A percentile compares a stretch with the other conserved stretches of the same genome.
phyloP scores from a whole-genome alignment of 75 land plant species.

The Sequoiadendron giganteum region DNA sequence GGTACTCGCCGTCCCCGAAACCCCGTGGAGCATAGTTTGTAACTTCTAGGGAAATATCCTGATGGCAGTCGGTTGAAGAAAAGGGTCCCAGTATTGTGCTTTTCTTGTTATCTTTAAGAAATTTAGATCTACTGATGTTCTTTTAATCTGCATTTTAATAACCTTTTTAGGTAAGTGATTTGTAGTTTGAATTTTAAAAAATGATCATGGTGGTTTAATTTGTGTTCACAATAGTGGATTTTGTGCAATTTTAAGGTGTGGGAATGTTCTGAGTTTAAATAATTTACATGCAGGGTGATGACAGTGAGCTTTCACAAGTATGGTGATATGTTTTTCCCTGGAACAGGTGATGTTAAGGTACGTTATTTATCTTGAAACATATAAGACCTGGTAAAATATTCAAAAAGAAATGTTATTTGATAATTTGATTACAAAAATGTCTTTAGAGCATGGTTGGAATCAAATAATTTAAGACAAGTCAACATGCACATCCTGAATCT shows the following conservation, averaged over 20 bases:
- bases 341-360: constrained; percentile 99
- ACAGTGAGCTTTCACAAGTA: constrained; percentile 99
- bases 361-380: neutral
- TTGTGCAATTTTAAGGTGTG: neutral
- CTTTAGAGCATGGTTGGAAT: neutral
- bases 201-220: neutral
- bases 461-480: neutral
- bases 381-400: neutral
- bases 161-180: neutral
- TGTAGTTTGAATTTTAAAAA: neutral
- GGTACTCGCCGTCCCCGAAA: too few species aligned
- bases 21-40: too few species aligned
- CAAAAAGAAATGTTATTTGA: neutral
- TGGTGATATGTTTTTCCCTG: constrained; percentile 96
- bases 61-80: neutral
- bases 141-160: neutral
- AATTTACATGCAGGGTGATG: constrained; percentile 83
- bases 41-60: neutral
- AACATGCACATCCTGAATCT: neutral
- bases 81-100: neutral
- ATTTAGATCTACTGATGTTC: neutral
- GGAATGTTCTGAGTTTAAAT: neutral
- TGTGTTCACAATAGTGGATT: neutral
- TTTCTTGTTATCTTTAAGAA: neutral
- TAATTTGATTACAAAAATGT: neutral